Evolutionary conservation across 371 early-diverging fungal genomes (phyloP).

Genomic region (Syncephalis plumigaleata): DNA sequence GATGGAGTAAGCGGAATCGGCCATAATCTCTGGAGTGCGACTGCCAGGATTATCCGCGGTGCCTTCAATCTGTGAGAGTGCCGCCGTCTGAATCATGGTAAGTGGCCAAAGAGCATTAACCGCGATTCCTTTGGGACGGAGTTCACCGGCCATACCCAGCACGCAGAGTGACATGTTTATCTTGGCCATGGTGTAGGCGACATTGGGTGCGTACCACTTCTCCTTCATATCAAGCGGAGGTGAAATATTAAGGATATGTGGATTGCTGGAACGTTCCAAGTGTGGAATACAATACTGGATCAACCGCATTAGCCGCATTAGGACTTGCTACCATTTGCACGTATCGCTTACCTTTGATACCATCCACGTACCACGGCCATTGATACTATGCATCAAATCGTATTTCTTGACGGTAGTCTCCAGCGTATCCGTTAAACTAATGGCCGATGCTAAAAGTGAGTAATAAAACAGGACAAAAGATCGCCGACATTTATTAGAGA

Average conservation of each 20-base stretch:
- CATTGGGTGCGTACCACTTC: constrained; percentile 47
- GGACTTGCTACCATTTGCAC: too few relatives aligned
- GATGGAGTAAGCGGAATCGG: constrained; percentile 57
- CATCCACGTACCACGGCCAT: constrained; percentile 67
- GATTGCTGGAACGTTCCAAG: constrained; percentile 26
- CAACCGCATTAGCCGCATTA: too few relatives aligned
- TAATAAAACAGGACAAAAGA: too few relatives aligned
- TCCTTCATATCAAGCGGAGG: constrained; percentile 51
- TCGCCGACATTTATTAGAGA: too few relatives aligned
- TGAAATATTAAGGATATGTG: constrained; percentile 53
- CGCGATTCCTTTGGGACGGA: constrained; percentile 39
- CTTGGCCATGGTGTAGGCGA: constrained; percentile 64
- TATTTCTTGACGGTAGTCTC: constrained; percentile 44
- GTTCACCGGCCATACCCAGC: constrained; percentile 54
- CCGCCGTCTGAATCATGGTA: constrained; percentile 58
- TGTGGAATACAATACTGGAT: constrained; percentile 34
- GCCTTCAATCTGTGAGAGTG: constrained; percentile 30
- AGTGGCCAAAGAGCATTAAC: constrained; percentile 72
- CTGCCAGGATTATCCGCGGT: background rate
- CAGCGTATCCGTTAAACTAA: constrained; percentile 41
- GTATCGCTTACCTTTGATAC: constrained; percentile 48
- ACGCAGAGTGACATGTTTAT: constrained; percentile 56
- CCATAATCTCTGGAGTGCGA: constrained; percentile 53
- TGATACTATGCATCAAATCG: constrained; percentile 67
- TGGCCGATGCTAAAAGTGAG: constrained; percentile 57